Conservation (phyloP, 1,284 basidiomycete species). For the Trichosporon sp. region DNA sequence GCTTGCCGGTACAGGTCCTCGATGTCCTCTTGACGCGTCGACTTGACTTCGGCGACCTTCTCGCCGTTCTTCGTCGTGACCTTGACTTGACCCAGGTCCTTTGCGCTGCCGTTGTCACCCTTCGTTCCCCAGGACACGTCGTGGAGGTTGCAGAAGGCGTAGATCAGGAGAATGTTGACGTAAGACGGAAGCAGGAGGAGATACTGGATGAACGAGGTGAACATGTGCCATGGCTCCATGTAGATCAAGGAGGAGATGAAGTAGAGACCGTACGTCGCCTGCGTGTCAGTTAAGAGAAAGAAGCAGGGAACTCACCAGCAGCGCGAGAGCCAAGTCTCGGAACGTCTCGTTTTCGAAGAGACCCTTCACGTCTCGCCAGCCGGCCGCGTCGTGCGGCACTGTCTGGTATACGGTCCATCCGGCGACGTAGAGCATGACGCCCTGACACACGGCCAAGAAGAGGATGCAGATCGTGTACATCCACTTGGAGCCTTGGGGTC, state of each 20-base stretch:
- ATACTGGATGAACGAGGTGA: conserved; percentile 71
- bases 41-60: conserved; percentile 73
- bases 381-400: conserved; percentile 70
- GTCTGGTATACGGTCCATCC: conserved; percentile 82
- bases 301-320: conserved; percentile 38
- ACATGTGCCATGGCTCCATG: conserved; percentile 91
- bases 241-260: conserved; percentile 82
- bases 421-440: conserved; percentile 72
- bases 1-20: conserved; percentile 80
- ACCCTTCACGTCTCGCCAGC: conserved; percentile 68
- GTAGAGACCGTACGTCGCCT: conserved; percentile 87
- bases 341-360: conserved; percentile 71
- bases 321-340: conserved; percentile 66
- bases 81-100: conserved; percentile 85
- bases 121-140: conserved; percentile 89
- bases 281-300: neutral
- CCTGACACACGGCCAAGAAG: conserved; percentile 53
- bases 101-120: conserved; percentile 79
- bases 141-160: conserved; percentile 76
- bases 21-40: conserved; percentile 78
- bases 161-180: conserved; percentile 75
- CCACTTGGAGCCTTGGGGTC: conserved; percentile 82
- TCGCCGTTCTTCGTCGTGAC: conserved; percentile 78
- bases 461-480: conserved; percentile 62
- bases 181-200: conserved; percentile 61